Base-by-base conservation (phyloP, 257 asterid species). In the Marsdenia floribunda region DNA sequence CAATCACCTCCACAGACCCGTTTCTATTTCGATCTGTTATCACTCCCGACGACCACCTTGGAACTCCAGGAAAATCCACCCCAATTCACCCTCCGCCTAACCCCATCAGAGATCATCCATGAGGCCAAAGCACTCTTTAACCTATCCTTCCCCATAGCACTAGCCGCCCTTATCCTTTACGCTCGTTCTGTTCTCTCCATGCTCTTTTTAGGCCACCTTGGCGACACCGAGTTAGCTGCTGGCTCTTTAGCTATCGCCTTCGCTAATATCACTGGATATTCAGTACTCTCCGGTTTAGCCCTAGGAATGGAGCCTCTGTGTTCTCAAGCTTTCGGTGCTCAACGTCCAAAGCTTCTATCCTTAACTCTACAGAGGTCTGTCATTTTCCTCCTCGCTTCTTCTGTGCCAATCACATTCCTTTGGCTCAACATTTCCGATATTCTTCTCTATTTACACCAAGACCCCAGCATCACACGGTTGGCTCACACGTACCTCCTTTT, bases 301-400 rank as follows among this genome's bases (percentile, higher is more conserved):
- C 85, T 91, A 0, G 97, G 97, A 5, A 88, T 91, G 93, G 97
- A 91, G 81, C 97, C 97, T 6, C 85, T 91, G 1, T 91, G 97
- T 73, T 85, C 94, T 0, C 97, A 91, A 58, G 97, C 97, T 57
- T 91, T 89, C 65, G 97, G 97, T 15, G 97, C 96, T 2, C 85
- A 85, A 6, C 80, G 86, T 3, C 91, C 92, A 0, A 82, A 85
- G 70, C 89, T 91, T 6, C 87, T 91, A 2, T 91, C 97, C 0
- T 53, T 88, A 26, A 91, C 96, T 2, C 77, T 91, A 1, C 97
- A 91, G 13, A 79, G 93, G 73, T 68, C 89, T 8, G 75, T 91
- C 40, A 37, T 91, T 40, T 91, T 91, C 73, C 88, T 91, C n/a
- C 87, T 91, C 6, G 58, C 76, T 8, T 88, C 85, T 63, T 90